Conservation (phyloP, 2,329 filamentous ascomycete genomes). For the Trichoderma afroharzianum region DNA sequence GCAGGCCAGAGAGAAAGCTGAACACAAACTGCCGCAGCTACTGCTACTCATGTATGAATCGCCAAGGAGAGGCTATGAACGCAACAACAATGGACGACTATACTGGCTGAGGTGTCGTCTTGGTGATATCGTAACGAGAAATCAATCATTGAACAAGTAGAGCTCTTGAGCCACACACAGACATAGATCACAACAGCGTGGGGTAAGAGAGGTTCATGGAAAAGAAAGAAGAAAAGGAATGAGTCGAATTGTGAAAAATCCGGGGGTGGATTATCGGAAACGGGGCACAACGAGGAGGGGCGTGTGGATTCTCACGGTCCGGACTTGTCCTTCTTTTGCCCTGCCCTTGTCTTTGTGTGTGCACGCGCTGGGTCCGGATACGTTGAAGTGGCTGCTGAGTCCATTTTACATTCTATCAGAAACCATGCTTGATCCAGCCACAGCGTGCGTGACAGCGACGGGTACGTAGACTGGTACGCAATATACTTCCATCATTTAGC, state of each 20-base stretch:
- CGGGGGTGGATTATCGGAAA: slow-evolving; percentile 19
- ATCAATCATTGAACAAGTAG: slow-evolving; percentile 6
- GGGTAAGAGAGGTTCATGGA: slow-evolving; percentile 14
- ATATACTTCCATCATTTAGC: not conserved
- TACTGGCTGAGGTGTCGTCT: not conserved
- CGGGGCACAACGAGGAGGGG: slow-evolving; percentile 10
- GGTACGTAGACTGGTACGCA: not conserved
- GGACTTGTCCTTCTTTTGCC: not conserved
- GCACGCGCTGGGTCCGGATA: not conserved
- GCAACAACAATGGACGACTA: not conserved
- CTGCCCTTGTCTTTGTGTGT: slow-evolving; percentile 1
- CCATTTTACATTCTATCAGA: not conserved
- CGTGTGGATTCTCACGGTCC: slow-evolving; percentile 15
- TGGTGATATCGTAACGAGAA: not conserved
- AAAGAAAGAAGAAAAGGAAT: slow-evolving; percentile 14
- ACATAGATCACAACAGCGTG: slow-evolving; percentile 5
- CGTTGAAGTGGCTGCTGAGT: not conserved
- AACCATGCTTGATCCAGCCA: not conserved
- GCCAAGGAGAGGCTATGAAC: not conserved
- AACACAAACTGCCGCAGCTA: not conserved
- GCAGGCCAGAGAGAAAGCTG: not conserved
- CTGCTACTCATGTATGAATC: slow-evolving; percentile 1
- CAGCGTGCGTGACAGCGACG: not conserved
- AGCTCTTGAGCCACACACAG: slow-evolving; percentile 2
- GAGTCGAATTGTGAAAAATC: slow-evolving; percentile 18